Conservation (phyloP, 1,284 basidiomycete genomes). For the Anthracocystis walkeri region DNA sequence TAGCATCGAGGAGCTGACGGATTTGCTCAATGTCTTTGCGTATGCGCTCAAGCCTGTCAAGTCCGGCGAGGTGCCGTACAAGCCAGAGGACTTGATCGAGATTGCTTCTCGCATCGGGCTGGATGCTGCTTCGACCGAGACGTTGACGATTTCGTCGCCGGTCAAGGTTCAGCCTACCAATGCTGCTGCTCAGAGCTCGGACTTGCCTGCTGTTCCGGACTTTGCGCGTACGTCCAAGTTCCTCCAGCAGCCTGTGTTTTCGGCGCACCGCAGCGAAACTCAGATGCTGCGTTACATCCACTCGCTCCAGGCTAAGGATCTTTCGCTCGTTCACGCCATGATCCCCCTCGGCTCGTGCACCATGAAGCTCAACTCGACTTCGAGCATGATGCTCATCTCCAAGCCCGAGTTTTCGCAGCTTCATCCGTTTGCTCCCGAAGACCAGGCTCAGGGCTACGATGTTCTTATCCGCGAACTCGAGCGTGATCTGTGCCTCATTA, state of each 20-base stretch:
- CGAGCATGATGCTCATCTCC: slow-evolving; percentile 94
- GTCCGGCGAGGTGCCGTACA: slow-evolving; percentile 60
- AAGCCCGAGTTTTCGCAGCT: slow-evolving; percentile 90
- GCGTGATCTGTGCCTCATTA: slow-evolving; percentile 89
- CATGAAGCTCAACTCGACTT: slow-evolving; percentile 72
- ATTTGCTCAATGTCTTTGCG: slow-evolving; percentile 85
- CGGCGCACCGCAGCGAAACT: slow-evolving; percentile 92
- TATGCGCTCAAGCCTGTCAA: slow-evolving; percentile 69
- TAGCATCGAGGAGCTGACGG: slow-evolving; percentile 74
- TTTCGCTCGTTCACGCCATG: slow-evolving; percentile 95
- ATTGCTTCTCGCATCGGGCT: slow-evolving; percentile 54
- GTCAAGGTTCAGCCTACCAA: slow-evolving; percentile 30
- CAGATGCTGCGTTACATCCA: slow-evolving; percentile 93
- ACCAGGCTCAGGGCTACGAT: slow-evolving; percentile 90
- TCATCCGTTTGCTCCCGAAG: slow-evolving; percentile 90
- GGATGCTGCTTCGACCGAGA: slow-evolving; percentile 50
- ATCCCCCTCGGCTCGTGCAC: slow-evolving; percentile 86
- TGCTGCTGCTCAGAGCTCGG: slow-evolving; percentile 24
- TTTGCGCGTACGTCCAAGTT: slow-evolving; percentile 81
- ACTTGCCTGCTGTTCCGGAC: slow-evolving; percentile 64
- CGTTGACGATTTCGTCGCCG: slow-evolving; percentile 49
- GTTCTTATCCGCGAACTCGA: slow-evolving; percentile 90
- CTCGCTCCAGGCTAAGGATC: slow-evolving; percentile 91
- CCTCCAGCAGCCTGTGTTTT: slow-evolving; percentile 88
- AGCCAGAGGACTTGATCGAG: slow-evolving; percentile 55